Evolutionary conservation across 1,139 yeast genomes (phyloP).

Genomic region (Yamadazyma membranifaciens): DNA sequence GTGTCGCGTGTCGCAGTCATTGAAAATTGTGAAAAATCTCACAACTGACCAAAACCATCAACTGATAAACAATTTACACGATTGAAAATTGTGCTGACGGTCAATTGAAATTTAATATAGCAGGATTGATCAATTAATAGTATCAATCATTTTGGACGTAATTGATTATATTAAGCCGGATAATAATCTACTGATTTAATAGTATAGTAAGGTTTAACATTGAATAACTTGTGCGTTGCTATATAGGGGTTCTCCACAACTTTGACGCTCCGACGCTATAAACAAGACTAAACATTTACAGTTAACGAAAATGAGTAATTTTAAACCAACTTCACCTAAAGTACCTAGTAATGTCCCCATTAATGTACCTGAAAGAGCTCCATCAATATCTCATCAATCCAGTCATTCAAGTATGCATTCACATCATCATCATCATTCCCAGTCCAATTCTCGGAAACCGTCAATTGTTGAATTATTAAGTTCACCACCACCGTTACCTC

Average conservation of each 20-base stretch:
- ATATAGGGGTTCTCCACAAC: constrained; percentile 4
- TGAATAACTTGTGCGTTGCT: too few relatives aligned
- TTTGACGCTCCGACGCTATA: background rate
- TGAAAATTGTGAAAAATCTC: constrained; percentile 3
- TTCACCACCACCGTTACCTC: constrained; percentile 74
- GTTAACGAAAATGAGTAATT: constrained; percentile 7
- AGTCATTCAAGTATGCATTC: constrained; percentile 4
- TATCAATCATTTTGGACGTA: background rate
- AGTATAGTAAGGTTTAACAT: background rate
- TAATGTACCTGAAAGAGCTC: constrained; percentile 11
- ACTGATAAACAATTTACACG: constrained; percentile 2
- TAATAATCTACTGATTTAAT: background rate
- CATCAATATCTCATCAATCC: constrained; percentile 10
- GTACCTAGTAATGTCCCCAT: too few relatives aligned
- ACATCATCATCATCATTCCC: constrained; percentile 5
- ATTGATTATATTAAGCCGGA: too few relatives aligned
- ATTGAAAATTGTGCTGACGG: background rate
- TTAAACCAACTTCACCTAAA: constrained; percentile 17
- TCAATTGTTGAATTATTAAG: constrained; percentile 82
- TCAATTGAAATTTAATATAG: background rate
- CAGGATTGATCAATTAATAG: background rate
- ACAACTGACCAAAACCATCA: constrained; percentile 2
- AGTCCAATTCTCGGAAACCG: constrained; percentile 45
- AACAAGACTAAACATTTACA: background rate
- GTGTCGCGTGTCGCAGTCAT: constrained; percentile 1